Evolutionary conservation across 2,329 filamentous ascomycete genomes (phyloP), one percentile per base, ranked within the genome.

Genomic region (Bretziella fagacearum): DNA sequence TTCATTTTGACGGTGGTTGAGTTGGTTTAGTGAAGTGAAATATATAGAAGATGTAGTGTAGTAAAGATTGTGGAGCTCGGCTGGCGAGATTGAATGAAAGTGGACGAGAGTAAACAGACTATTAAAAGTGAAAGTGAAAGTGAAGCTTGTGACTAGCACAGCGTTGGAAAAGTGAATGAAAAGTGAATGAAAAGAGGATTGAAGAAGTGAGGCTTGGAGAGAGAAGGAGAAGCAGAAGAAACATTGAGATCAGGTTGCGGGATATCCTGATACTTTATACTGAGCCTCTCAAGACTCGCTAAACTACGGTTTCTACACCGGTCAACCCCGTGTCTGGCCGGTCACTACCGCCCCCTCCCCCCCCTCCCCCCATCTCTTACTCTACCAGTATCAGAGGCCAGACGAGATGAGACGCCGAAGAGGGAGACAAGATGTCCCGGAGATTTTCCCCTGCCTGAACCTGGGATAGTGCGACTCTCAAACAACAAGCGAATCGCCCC

Each of bases 1-100:
- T 47, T 23, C 49, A 51, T 51, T 49, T 49, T 51, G 48, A 33
- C 25, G 8, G 13, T 6, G 35, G 33, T 33, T 13, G 10, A 25
- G 6, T 17, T 15, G 41, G 7, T n/a, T 26, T 23, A 13, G 15
- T 45, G 15, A 26, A 35, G 27, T 26, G 13, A 1, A 37, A 39
- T 17, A 20, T 36, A 36, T 26, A 37, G 10, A 44, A 11, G 22
- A 30, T 18, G 30, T 17, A 27, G 10, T 13, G 30, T 33, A 8
- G 6, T 8, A 17, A 29, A 43, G 27, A 15, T 26, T 40, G 8
- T 13, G 20, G 20, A 32, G 35, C 44, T 46, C 44, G 44, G 7
- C 44, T 46, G 20, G 44, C 44, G 44, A 46, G 42, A 22, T 42
- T 11, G 10, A 4, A 17, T 23, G 17, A 30, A 15, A 20, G 18